phyloP scores from a whole-genome alignment of 2,329 filamentous ascomycete genomes.

The Grosmannia penicillata region DNA sequence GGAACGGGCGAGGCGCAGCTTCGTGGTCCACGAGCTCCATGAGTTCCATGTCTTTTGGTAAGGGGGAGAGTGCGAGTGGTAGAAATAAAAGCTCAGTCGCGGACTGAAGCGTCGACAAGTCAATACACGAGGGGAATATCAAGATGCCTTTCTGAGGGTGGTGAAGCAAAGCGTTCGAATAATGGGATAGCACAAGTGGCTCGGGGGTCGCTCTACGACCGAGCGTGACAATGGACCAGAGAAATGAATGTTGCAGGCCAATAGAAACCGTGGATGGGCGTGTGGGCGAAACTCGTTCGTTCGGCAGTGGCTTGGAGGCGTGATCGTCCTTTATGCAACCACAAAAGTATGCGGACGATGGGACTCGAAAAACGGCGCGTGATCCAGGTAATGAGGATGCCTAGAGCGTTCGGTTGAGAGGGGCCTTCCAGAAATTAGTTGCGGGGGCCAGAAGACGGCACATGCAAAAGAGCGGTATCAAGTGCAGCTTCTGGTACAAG shows the following conservation, averaged over 20 bases:
- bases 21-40: constrained; percentile 52
- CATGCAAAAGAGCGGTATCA: too few species aligned
- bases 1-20: constrained; percentile 45
- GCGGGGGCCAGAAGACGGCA: constrained; percentile 1
- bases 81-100: not conserved
- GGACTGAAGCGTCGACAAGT: constrained; percentile 1
- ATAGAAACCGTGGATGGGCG: not conserved
- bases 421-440: constrained; percentile 7
- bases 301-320: constrained; percentile 7
- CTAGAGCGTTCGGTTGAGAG: constrained; percentile 1
- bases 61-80: not conserved
- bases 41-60: constrained; percentile 38
- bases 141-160: too few species aligned
- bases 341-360: constrained; percentile 6
- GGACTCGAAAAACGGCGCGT: not conserved
- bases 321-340: constrained; percentile 13
- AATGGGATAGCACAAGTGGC: not conserved
- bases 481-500: not conserved
- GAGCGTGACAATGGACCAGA: constrained; percentile 1
- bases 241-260: not conserved
- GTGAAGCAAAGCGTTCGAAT: not conserved
- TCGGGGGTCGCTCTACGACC: constrained; percentile 4
- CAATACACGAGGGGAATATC: too few species aligned
- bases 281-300: constrained; percentile 6
- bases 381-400: not conserved